These are phyloP conservation scores for Arthrobotrys conoides DNA, from an alignment of 2,329 filamentous ascomycete species.

Conservation along the genomic window DNA sequence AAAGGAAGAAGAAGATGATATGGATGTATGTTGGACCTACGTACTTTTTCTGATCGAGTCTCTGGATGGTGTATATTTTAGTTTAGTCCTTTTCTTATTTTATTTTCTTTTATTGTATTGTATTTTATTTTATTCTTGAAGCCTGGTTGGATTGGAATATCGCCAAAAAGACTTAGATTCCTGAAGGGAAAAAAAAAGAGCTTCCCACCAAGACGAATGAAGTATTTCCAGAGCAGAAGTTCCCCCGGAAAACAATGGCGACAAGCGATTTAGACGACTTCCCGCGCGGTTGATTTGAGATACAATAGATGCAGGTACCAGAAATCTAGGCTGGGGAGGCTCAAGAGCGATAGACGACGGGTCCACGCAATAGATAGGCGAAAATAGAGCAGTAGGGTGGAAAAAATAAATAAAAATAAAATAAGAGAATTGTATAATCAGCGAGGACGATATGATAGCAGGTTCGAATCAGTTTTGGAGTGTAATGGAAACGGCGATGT, in stretches of 20 bases:
- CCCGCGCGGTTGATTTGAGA: slow-evolving; percentile 58
- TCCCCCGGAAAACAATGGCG: slow-evolving; percentile 37
- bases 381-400: slow-evolving; percentile 38
- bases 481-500: slow-evolving; percentile 60
- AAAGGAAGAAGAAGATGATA: not conserved
- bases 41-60: slow-evolving; percentile 40
- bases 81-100: not conserved
- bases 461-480: slow-evolving; percentile 56
- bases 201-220: slow-evolving; percentile 20
- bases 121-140: slow-evolving; percentile 8
- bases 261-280: slow-evolving; percentile 59
- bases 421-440: slow-evolving; percentile 57
- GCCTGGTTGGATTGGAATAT: slow-evolving; percentile 10
- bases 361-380: slow-evolving; percentile 55
- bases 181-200: not conserved
- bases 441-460: slow-evolving; percentile 48
- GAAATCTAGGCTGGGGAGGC: slow-evolving; percentile 54
- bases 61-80: slow-evolving; percentile 22
- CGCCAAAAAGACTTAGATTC: slow-evolving; percentile 8
- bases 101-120: not conserved
- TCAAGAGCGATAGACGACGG: slow-evolving; percentile 58
- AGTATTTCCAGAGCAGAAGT: slow-evolving; percentile 27
- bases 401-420: slow-evolving; percentile 57
- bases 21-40: slow-evolving; percentile 48
- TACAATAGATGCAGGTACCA: slow-evolving; percentile 59